A percentile compares a stretch with the other conserved stretches of the same genome.
These are phyloP conservation scores for Coemansia sp. DNA, from an alignment of 371 early-diverging fungal genomes.

Conservation along the genomic window DNA sequence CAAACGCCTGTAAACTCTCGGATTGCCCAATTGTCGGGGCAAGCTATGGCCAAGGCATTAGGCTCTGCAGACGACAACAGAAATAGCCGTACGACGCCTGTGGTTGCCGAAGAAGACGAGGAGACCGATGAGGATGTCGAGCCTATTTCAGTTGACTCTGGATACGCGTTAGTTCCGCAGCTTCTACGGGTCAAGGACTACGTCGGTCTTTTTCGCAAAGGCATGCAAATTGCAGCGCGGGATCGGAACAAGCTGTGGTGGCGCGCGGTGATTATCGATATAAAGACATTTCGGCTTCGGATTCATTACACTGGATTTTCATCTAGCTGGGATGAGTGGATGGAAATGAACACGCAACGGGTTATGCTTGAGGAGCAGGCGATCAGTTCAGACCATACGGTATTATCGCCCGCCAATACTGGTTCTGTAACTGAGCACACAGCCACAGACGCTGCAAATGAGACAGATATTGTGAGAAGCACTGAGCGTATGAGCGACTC, in stretches of 20 bases:
- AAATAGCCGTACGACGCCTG: not conserved
- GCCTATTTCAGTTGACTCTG: slow-evolving; percentile 40
- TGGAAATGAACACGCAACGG: slow-evolving; percentile 52
- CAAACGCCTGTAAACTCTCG: slow-evolving; percentile 8
- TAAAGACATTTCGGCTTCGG: slow-evolving; percentile 43
- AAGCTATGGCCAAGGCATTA: not conserved
- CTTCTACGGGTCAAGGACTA: slow-evolving; percentile 49
- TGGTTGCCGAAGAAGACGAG: not conserved
- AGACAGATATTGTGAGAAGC: too few relatives aligned
- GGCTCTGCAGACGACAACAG: not conserved
- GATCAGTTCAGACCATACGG: not conserved
- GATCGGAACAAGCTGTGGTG: slow-evolving; percentile 50
- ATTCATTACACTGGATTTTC: slow-evolving; percentile 46
- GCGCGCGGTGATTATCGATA: slow-evolving; percentile 33
- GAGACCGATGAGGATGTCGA: slow-evolving; percentile 27
- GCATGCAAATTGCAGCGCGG: slow-evolving; percentile 42
- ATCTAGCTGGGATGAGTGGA: slow-evolving; percentile 45
- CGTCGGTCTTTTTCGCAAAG: slow-evolving; percentile 17
- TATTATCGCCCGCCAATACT: not conserved
- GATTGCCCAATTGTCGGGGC: not conserved
- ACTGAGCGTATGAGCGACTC: not conserved
- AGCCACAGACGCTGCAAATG: not conserved
- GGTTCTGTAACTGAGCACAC: not conserved
- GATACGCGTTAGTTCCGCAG: slow-evolving; percentile 39
- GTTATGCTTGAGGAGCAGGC: slow-evolving; percentile 30